phyloP scores from a whole-genome alignment of 2,329 filamentous ascomycete genomes.

The Botrytis fragariae region DNA sequence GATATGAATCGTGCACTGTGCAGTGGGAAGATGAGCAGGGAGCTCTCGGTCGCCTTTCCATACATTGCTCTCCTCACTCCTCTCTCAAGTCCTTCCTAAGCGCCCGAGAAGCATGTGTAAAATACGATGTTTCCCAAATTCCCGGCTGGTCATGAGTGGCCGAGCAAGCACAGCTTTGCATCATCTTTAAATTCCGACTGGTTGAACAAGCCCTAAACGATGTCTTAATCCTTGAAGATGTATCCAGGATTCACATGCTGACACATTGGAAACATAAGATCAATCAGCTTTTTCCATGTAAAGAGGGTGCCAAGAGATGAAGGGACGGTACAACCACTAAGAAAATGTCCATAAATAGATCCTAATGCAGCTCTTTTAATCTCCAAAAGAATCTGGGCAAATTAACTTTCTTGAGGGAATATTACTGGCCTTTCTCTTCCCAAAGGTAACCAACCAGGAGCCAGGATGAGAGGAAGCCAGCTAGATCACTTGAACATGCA shows the following conservation, averaged over 20 bases:
- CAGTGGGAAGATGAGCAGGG: background rate
- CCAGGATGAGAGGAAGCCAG: background rate
- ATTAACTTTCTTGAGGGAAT: constrained; percentile 6
- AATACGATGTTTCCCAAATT: constrained; percentile 4
- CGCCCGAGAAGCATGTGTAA: constrained; percentile 10
- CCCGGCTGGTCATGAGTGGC: constrained; percentile 10
- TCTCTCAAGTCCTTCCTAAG: constrained; percentile 10
- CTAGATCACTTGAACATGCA: background rate
- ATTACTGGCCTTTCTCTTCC: background rate
- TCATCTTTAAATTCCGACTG: constrained; percentile 9
- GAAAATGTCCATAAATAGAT: constrained; percentile 18
- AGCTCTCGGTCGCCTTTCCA: constrained; percentile 15
- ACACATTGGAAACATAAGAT: constrained; percentile 12
- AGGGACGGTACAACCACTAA: background rate
- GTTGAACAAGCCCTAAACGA: constrained; percentile 16
- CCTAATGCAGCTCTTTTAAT: constrained; percentile 17
- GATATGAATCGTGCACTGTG: constrained; percentile 10
- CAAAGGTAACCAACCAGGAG: background rate
- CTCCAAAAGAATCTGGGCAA: constrained; percentile 10
- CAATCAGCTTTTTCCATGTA: constrained; percentile 10
- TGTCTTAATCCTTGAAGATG: constrained; percentile 7
- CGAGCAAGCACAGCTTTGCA: constrained; percentile 16
- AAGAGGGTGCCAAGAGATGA: constrained; percentile 3
- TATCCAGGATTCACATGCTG: constrained; percentile 15
- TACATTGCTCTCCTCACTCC: background rate